These are phyloP conservation scores for Lathyrus tuberosus DNA, from an alignment of 306 rosid genomes.

Conservation along the genomic window DNA sequence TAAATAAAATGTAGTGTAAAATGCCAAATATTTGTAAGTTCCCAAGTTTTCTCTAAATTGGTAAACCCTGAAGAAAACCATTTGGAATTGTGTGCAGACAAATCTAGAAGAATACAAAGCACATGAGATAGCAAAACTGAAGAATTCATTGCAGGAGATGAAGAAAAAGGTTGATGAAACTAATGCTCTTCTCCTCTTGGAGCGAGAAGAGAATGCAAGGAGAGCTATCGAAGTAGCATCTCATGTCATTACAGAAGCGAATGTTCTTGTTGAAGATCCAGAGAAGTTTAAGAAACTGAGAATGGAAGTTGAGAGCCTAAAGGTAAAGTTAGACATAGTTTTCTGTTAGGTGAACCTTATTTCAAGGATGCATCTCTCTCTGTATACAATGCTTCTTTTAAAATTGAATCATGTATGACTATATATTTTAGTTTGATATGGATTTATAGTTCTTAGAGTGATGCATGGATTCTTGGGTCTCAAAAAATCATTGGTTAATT, in stretches of 20 bases:
- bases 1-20: constrained; percentile 23
- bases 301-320: constrained; percentile 64
- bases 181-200: constrained; percentile 63
- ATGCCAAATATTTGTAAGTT: constrained; percentile 24
- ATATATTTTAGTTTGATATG: constrained; percentile 20
- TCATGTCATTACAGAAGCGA: constrained; percentile 73
- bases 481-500: constrained; percentile 19
- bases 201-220: constrained; percentile 66
- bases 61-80: constrained; percentile 36
- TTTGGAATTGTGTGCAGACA: constrained; percentile 59
- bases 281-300: constrained; percentile 60
- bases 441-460: constrained; percentile 10
- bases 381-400: constrained; percentile 27
- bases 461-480: constrained; percentile 1
- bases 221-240: constrained; percentile 69
- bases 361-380: constrained; percentile 29
- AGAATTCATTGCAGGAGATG: constrained; percentile 72
- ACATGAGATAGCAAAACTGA: constrained; percentile 74
- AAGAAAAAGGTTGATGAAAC: constrained; percentile 69
- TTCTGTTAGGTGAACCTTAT: constrained; percentile 30
- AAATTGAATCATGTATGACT: constrained; percentile 12
- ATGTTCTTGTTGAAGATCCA: constrained; percentile 78
- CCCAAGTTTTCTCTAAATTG: constrained; percentile 20
- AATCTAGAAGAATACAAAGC: constrained; percentile 82
- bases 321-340: constrained; percentile 55